These are phyloP conservation scores for Lepraria neglecta DNA, from an alignment of 495 filamentous ascomycete genomes.

Conservation along the genomic window DNA sequence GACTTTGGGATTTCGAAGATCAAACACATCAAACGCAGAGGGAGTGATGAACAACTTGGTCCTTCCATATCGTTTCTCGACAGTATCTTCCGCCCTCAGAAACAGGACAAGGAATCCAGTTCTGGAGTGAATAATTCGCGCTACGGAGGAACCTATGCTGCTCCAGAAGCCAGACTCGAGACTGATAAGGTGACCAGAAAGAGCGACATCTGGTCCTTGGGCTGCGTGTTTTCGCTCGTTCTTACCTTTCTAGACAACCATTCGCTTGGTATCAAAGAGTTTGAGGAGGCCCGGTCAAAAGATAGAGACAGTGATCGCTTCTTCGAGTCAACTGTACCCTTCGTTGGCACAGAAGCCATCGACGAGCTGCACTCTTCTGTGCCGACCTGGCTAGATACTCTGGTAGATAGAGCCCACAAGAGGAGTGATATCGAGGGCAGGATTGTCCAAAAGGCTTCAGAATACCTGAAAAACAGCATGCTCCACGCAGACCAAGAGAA, in stretches of 20 bases:
- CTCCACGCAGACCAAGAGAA: not conserved
- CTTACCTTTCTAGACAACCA: not conserved
- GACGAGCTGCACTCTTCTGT: slow-evolving; percentile 2
- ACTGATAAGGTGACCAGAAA: slow-evolving; percentile 1
- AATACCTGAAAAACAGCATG: not conserved
- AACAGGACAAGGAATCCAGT: not conserved
- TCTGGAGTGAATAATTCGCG: slow-evolving; percentile 8
- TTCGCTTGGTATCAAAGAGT: not conserved
- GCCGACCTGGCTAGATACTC: not conserved
- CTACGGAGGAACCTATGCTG: slow-evolving; percentile 14
- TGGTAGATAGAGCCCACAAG: not conserved
- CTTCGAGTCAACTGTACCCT: not conserved
- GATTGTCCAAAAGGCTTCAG: not conserved
- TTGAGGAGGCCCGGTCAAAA: not conserved
- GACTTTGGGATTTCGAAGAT: slow-evolving; percentile 17
- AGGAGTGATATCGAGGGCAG: not conserved
- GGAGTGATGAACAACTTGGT: not conserved
- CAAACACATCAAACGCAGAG: slow-evolving; percentile 4
- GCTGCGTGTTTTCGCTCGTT: not conserved
- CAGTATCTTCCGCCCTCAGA: not conserved
- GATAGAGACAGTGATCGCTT: slow-evolving; percentile 2
- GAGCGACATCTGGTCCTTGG: slow-evolving; percentile 12
- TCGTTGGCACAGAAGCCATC: not conserved
- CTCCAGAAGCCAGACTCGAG: slow-evolving; percentile 6
- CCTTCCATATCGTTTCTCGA: not conserved